Evolutionary conservation across 2,329 filamentous ascomycete genomes (phyloP), one percentile per base, ranked within the genome.

Genomic region (Fusarium sp.): DNA sequence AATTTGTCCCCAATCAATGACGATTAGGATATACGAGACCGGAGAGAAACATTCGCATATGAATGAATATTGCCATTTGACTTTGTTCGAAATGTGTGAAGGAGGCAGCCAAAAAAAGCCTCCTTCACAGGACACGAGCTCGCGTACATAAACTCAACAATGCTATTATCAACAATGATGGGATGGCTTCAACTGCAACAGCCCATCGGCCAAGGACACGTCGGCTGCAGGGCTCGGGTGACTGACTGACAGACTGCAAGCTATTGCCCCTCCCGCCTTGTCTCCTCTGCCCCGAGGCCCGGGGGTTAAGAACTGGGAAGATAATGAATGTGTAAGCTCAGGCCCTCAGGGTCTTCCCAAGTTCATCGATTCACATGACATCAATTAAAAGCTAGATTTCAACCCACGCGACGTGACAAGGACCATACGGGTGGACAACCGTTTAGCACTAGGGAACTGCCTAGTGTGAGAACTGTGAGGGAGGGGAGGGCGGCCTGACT

Each of bases 341-440:
- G 58, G 24, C 34, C 34, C 39, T 56, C 46, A 64, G 63, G 51
- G 48, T 60, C 47, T 47, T 34, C 44, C 49, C 30, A 51, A 34
- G 50, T 54, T 59, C n/a, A 44, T 61, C 21, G 36, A 55, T 38
- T 30, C 54, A 70, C 67, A 70, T 70, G 67, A 70, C 64, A 70
- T 70, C 60, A 69, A 47, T 36, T 45, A 30, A 34, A 34, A 56
- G 46, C 39, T 52, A 57, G 39, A 53, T 4, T 52, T 49, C 32
- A 52, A 50, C 34, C 54, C 62, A 66, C 56, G 56, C 63, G 62
- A 66, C 43, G 52, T 50, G 52, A 19, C 39, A 32, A 32, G 48
- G 52, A 30, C 50, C 52, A 68, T 38, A 57, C 54, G 65, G 65
- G 44, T 47, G 45, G 46, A 57, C 65, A 60, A 34, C 58, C 47